These are phyloP conservation scores for Cryptococcus sp. DNA, from an alignment of 1,284 basidiomycete species.

Conservation along the genomic window DNA sequence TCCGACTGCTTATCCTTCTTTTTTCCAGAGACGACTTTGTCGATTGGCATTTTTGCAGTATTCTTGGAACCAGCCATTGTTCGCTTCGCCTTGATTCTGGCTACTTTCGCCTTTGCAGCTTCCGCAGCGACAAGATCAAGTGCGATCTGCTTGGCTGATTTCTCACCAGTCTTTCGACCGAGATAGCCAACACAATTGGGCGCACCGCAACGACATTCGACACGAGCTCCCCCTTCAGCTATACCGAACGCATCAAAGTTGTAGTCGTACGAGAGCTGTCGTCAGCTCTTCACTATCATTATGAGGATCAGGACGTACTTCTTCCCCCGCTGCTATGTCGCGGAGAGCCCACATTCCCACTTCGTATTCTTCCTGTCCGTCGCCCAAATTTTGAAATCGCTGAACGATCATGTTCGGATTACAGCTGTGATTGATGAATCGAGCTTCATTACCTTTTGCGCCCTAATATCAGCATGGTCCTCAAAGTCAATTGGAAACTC, in stretches of 20 bases:
- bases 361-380: slow-evolving; percentile 50
- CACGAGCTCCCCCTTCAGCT: slow-evolving; percentile 22
- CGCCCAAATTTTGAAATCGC: slow-evolving; percentile 42
- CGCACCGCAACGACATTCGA: slow-evolving; percentile 46
- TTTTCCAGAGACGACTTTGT: neutral
- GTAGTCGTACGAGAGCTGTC: slow-evolving; percentile 47
- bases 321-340: slow-evolving; percentile 49
- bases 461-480: slow-evolving; percentile 31
- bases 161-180: slow-evolving; percentile 36
- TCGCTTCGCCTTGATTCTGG: slow-evolving; percentile 4
- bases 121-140: slow-evolving; percentile 10
- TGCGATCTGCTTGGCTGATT: slow-evolving; percentile 20
- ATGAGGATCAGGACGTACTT: slow-evolving; percentile 32
- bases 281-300: neutral
- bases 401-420: slow-evolving; percentile 48
- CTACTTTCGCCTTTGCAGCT: slow-evolving; percentile 1
- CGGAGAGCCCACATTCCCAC: slow-evolving; percentile 48
- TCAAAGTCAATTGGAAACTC: slow-evolving; percentile 5
- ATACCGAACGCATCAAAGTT: slow-evolving; percentile 44
- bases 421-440: slow-evolving; percentile 52
- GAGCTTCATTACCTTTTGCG: slow-evolving; percentile 48
- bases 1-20: no score
- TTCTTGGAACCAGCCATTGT: no score
- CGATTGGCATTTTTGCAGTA: neutral
- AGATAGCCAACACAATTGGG: slow-evolving; percentile 45